phyloP scores from a whole-genome alignment of 1,139 yeast species.

The Pneumocystis canis region DNA sequence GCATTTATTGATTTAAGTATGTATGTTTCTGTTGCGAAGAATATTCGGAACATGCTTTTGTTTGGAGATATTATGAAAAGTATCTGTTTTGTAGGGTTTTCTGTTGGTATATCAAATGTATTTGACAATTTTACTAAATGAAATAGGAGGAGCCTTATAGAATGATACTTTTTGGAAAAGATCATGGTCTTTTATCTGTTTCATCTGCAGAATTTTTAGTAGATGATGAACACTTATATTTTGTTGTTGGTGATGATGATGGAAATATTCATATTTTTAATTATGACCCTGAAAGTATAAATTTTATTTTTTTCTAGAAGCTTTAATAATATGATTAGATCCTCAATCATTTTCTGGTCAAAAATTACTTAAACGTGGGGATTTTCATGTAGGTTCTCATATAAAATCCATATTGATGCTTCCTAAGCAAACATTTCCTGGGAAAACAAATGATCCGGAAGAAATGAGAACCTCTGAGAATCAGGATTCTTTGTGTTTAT shows the following conservation, averaged over 20 bases:
- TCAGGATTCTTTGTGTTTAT: slow-evolving; percentile 30
- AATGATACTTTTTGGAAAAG: slow-evolving; percentile 66
- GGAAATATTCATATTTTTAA: slow-evolving; percentile 61
- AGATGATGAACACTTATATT: slow-evolving; percentile 50
- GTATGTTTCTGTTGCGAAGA: slow-evolving; percentile 63
- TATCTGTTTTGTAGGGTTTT: slow-evolving; percentile 75
- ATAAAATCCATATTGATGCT: slow-evolving; percentile 45
- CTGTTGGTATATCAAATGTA: slow-evolving; percentile 20
- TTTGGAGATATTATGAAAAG: slow-evolving; percentile 75
- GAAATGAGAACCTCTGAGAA: not conserved
- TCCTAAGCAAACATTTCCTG: slow-evolving; percentile 26
- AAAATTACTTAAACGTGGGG: slow-evolving; percentile 50
- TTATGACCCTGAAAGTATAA: slow-evolving; percentile 59
- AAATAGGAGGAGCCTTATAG: slow-evolving; percentile 63
- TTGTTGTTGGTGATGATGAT: slow-evolving; percentile 57
- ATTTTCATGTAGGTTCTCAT: slow-evolving; percentile 52
- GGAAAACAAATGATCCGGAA: slow-evolving; percentile 8
- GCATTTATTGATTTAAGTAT: slow-evolving; percentile 82
- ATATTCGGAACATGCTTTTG: slow-evolving; percentile 63
- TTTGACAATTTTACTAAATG: not conserved
- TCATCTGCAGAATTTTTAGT: slow-evolving; percentile 54
- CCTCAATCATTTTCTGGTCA: slow-evolving; percentile 72
- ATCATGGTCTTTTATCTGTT: slow-evolving; percentile 48
- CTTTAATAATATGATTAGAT: slow-evolving; percentile 29
- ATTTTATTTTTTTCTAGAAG: not conserved